Evolutionary conservation across 2,329 filamentous ascomycete species (phyloP), one percentile per base, ranked within the genome.

Genomic region (Cordyceps cateniannulata): DNA sequence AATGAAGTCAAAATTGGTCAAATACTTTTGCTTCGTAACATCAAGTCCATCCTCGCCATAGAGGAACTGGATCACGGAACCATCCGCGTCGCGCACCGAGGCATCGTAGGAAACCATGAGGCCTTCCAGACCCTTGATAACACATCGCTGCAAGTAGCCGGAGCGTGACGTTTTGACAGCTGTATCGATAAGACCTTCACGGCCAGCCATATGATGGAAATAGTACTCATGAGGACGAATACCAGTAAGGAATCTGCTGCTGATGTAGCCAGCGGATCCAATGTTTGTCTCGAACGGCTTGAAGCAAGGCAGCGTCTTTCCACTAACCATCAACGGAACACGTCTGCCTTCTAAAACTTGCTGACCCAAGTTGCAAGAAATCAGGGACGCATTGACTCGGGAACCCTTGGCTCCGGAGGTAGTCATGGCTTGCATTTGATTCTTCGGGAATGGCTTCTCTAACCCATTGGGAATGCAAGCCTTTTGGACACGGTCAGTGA

Each of bases 401-500:
- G 85, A 89, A 71, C 95, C 95, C 77, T 99, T 99, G 56, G 95
- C 95, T 73, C 95, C 95, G 61, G 95, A 97, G 16, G 88, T 89
- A 24, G 95, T 99, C 95, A 99, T 99, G 65, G 90, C 86, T 79
- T 99, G 95, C 93, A 99, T 99, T 76, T 98, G 93, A 70, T 99
- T 99, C 70, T 88, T 89, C 1, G 95, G 95, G 75, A 99, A 99
- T 8, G 89, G 85, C 76, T 98, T 99, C 69, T 90, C 86, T 29
- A 99, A 83, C 47, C 90, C 91, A 22, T 79, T 76, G 0, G 95
- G 95, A 66, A 99, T 81, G 74, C 92, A 96, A 2, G 84, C 83
- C 51, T 81, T 81, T 10, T 93, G 96, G 49, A 98, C 87, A 1
- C 80, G 83, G 18, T 89, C 87, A 4, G 93, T 97, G 27, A 99